These are phyloP conservation scores for Fusarium burgessii DNA, from an alignment of 2,329 filamentous ascomycete species.

Conservation along the genomic window DNA sequence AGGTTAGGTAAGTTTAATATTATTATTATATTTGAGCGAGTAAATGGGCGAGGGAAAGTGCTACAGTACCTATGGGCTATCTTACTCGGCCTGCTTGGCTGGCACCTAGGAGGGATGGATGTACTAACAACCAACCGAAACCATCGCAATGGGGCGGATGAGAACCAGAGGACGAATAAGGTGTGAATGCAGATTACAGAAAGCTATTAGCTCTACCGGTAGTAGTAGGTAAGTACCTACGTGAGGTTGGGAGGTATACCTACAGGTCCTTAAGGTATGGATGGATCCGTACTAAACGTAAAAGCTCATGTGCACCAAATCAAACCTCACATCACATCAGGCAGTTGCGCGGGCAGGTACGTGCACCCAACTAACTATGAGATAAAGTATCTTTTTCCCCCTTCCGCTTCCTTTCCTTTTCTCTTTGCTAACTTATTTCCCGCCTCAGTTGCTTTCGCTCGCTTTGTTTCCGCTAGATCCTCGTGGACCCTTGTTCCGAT, in stretches of 20 bases:
- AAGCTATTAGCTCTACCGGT: conserved; percentile 12
- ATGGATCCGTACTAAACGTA: conserved; percentile 19
- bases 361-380: conserved; percentile 11
- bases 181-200: conserved; percentile 35
- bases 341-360: conserved; percentile 24
- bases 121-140: conserved; percentile 41
- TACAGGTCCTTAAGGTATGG: no score
- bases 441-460: conserved; percentile 15
- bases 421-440: conserved; percentile 12
- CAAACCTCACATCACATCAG: conserved; percentile 20
- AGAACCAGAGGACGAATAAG: conserved; percentile 34
- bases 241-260: conserved; percentile 2
- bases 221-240: conserved; percentile 1
- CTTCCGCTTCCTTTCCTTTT: background rate
- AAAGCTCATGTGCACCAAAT: conserved; percentile 21
- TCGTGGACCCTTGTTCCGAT: conserved; percentile 28
- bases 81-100: conserved; percentile 3
- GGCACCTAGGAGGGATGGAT: conserved; percentile 18
- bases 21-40: conserved; percentile 11
- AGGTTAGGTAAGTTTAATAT: conserved; percentile 32
- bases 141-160: conserved; percentile 26
- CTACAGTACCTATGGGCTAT: conserved; percentile 29
- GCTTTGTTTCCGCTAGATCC: conserved; percentile 34
- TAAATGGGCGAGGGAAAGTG: conserved; percentile 21
- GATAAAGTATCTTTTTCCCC: conserved; percentile 27